A percentile compares a stretch with the other conserved stretches of the same genome.
Conservation (phyloP, 768 basidiomycete species). For the Boletus coccyginus region DNA sequence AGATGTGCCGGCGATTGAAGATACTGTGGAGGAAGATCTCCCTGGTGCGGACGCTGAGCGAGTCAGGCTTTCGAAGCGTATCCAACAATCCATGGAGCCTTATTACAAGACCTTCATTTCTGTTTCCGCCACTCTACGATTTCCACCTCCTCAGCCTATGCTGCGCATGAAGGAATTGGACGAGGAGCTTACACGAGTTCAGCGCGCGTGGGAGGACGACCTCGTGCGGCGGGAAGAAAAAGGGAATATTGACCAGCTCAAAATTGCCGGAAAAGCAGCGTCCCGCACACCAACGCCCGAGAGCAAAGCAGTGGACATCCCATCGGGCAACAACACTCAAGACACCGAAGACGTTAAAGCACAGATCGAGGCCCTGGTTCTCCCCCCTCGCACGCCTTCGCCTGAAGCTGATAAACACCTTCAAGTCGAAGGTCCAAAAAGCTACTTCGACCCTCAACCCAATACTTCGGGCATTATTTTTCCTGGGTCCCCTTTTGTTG, state of each 20-base stretch:
- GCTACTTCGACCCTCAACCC: conserved; percentile 45
- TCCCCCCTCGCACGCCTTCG: conserved; percentile 42
- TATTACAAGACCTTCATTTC: conserved; percentile 89
- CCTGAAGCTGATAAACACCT: conserved; percentile 26
- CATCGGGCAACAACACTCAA: conserved; percentile 13
- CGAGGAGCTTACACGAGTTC: conserved; percentile 64
- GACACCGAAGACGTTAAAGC: conserved; percentile 56
- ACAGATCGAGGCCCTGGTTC: conserved; percentile 56
- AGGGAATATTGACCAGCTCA: conserved; percentile 22
- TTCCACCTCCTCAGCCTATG: conserved; percentile 89
- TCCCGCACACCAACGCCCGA: conserved; percentile 32
- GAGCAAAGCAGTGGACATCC: conserved; percentile 15
- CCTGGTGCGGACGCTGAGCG: conserved; percentile 73
- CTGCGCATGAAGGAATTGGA: conserved; percentile 87
- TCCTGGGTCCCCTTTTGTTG: conserved; percentile 30
- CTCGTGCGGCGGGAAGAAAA: conserved; percentile 75
- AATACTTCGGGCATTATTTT: conserved; percentile 27
- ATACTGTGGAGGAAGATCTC: conserved; percentile 43
- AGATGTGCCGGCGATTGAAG: conserved; percentile 22
- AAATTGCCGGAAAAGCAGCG: conserved; percentile 6
- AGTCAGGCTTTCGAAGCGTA: conserved; percentile 66
- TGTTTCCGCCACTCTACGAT: conserved; percentile 87
- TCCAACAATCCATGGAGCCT: conserved; percentile 78
- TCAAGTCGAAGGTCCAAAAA: conserved; percentile 31
- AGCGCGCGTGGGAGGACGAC: conserved; percentile 85